Conservation (phyloP, 306 rosid genomes). For the Gastrolobium villosum region DNA sequence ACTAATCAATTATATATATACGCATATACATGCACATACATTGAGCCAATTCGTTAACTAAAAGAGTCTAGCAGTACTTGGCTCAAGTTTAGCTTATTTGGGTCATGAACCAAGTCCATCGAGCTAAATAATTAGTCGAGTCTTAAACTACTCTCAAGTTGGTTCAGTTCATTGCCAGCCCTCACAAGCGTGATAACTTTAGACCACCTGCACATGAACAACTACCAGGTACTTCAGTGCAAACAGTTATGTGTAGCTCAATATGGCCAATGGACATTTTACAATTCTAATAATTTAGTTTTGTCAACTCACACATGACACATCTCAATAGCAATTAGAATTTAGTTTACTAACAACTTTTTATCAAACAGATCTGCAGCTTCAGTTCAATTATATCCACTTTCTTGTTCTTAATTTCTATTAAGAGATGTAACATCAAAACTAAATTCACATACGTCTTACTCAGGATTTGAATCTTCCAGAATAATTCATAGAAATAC, state of each 20-base stretch:
- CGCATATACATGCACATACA: too few species aligned
- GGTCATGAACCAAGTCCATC: neutral
- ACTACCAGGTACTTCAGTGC: constrained; percentile 10
- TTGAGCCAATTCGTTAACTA: neutral
- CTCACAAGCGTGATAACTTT: neutral
- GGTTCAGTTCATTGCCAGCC: neutral
- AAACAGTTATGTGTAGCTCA: neutral
- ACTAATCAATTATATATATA: neutral
- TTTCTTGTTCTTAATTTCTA: neutral
- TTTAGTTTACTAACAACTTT: constrained; percentile 14
- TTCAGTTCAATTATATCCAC: neutral
- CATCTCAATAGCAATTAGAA: neutral
- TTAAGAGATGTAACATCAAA: constrained; percentile 2
- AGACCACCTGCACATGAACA: neutral
- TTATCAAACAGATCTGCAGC: neutral
- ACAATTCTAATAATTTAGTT: neutral
- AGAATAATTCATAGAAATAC: constrained; percentile 6
- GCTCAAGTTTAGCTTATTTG: neutral
- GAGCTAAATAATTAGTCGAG: neutral
- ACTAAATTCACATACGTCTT: neutral
- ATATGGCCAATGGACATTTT: constrained; percentile 11
- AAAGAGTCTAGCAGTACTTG: neutral
- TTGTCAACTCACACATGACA: constrained; percentile 9
- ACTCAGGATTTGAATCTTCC: constrained; percentile 11
- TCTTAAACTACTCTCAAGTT: neutral